These are phyloP conservation scores for Pelargonium nanum DNA, from an alignment of 345 rosid species.

Conservation along the genomic window DNA sequence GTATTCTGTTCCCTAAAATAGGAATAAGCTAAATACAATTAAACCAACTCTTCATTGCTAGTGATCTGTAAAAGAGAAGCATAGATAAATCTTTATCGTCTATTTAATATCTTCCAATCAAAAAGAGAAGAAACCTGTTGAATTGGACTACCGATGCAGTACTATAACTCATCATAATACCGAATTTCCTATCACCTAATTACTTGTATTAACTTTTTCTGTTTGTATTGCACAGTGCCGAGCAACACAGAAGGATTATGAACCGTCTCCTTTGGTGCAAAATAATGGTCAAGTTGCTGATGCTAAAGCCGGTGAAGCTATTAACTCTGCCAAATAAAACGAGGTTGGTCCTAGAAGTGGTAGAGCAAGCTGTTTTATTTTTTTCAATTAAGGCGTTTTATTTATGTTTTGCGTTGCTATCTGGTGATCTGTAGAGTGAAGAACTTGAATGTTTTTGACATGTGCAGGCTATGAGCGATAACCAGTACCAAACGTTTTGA, in stretches of 20 bases:
- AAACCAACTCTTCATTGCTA: too few species aligned
- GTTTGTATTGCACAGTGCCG: constrained; percentile 13
- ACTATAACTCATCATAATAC: not conserved
- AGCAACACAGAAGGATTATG: constrained; percentile 15
- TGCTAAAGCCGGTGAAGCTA: constrained; percentile 14
- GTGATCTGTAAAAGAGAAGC: too few species aligned
- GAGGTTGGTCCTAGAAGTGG: constrained; percentile 14
- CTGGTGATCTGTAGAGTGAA: constrained; percentile 7
- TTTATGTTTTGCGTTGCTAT: too few species aligned
- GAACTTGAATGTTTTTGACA: not conserved
- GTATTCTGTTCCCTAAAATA: too few species aligned
- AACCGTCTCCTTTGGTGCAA: constrained; percentile 19
- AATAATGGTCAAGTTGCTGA: constrained; percentile 18
- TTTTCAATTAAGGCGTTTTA: too few species aligned
- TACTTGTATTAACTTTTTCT: not conserved
- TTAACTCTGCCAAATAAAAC: constrained; percentile 14
- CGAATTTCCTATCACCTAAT: not conserved
- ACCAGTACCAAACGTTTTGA: too few species aligned
- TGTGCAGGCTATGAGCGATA: too few species aligned
- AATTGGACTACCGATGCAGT: too few species aligned
- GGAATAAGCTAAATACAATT: too few species aligned
- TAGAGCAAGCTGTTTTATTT: constrained; percentile 10
- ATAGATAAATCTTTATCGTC: too few species aligned
- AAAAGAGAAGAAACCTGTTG: too few species aligned
- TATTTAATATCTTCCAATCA: too few species aligned